Evolutionary conservation across 73 alveolate genomes (phyloP), one percentile per base, ranked within the genome.

Genomic region (Paramecium biaurelia): DNA sequence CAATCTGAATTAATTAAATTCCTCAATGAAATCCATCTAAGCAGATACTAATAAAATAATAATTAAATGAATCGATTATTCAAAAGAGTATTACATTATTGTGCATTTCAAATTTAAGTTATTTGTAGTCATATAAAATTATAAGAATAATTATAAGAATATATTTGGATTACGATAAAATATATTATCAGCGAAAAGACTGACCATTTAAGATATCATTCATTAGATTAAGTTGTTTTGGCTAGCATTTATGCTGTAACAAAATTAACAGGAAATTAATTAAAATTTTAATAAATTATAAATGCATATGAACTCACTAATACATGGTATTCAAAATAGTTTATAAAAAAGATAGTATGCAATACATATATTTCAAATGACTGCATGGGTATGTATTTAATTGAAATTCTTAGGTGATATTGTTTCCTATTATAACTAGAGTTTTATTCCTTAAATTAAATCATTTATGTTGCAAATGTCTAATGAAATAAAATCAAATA

Each of bases 81-180:
- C 28, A 79, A 79, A 42, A 41, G 90, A 79, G 90, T 79, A 24
- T 41, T 79, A 12, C 90, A 79, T 79, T 79, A 79, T 79, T 79
- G 90, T 79, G 90, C 90, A 32, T 79, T 30, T 79, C 47, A 79
- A 79, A 79, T 79, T 15, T 79, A 38, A 79, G 47, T 63, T 14
- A 24, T 79, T 15, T 21, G 90, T 9, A 23, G 74, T 15, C 8
- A 41, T 26, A 24, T 79, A 14, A 79, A 47, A 43, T 10, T 79
- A 12, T 23, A 26, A 15, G 90, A 79, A 79, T 79, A 79, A 79
- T 37, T 23, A 24, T 79, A 38, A 20, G 90, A 79, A 43, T 47
- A 79, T 21, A 21, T 79, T 24, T 79, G 90, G 90, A 79, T 79
- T 30, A 79, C 90, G 2, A 42, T 79, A 10, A 79, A 79, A 45